These are phyloP conservation scores for Neurospora pannonica DNA, from an alignment of 495 filamentous ascomycete species.

Conservation along the genomic window DNA sequence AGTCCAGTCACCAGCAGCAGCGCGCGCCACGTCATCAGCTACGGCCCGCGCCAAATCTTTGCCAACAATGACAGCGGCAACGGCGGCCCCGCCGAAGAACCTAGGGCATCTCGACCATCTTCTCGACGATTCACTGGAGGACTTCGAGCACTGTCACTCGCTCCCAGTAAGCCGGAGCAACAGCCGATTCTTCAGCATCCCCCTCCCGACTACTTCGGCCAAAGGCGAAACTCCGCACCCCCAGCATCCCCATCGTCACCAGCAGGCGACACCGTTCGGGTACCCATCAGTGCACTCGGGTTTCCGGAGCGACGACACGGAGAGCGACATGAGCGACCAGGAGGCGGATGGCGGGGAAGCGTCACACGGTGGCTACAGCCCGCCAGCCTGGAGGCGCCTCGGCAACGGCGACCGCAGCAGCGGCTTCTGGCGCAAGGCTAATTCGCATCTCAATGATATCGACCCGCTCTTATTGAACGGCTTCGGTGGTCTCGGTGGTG, in stretches of 20 bases:
- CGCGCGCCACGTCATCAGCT: constrained; percentile 6
- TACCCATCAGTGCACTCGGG: constrained; percentile 69
- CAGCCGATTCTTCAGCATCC: not conserved
- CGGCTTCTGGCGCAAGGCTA: constrained; percentile 42
- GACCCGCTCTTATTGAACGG: constrained; percentile 19
- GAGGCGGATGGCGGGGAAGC: constrained; percentile 8
- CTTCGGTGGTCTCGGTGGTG: constrained; percentile 5
- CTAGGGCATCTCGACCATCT: constrained; percentile 52
- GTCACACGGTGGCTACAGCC: constrained; percentile 44
- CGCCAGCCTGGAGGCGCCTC: constrained; percentile 46
- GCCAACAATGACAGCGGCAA: constrained; percentile 13
- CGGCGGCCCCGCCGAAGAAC: constrained; percentile 41
- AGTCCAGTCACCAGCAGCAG: constrained; percentile 1
- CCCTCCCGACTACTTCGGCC: not conserved
- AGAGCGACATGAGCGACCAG: constrained; percentile 29
- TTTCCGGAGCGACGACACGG: constrained; percentile 46
- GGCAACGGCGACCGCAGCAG: constrained; percentile 44
- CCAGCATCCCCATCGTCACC: constrained; percentile 4
- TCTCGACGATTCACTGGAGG: constrained; percentile 62
- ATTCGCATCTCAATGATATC: constrained; percentile 13
- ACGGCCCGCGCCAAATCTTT: constrained; percentile 11
- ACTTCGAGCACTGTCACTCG: constrained; percentile 50
- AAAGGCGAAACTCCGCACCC: constrained; percentile 10
- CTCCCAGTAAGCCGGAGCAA: not conserved
- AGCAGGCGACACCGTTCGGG: constrained; percentile 39